Conservation (phyloP, 169 alveolate species). For the Plasmodium cynomolgi region DNA sequence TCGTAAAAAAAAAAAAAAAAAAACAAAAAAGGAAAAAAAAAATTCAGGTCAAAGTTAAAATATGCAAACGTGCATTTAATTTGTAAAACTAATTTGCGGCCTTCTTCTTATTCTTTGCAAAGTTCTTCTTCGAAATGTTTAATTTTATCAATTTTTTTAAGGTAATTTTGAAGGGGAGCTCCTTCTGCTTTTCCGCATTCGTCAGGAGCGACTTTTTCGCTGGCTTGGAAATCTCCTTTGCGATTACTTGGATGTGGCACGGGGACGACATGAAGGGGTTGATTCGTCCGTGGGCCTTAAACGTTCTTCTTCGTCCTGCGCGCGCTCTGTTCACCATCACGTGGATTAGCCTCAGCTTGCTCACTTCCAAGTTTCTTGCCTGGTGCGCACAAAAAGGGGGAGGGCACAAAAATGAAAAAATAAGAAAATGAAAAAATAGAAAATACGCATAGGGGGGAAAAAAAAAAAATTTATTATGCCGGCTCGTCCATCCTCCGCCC, state of each 20-base stretch:
- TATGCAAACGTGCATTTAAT: background rate
- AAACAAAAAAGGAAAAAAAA: background rate
- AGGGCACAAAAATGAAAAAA: background rate
- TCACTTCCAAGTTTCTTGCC: conserved; percentile 94
- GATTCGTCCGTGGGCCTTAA: conserved; percentile 99
- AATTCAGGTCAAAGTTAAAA: background rate
- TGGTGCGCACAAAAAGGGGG: conserved; percentile 3
- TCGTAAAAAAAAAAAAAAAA: background rate
- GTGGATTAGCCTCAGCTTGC: conserved; percentile 92
- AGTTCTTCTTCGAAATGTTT: conserved; percentile 31
- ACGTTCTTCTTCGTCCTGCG: conserved; percentile 98
- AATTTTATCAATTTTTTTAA: conserved; percentile 66
- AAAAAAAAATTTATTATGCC: background rate
- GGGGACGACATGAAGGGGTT: conserved; percentile 93
- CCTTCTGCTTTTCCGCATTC: conserved; percentile 43
- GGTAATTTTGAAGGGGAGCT: conserved; percentile 43
- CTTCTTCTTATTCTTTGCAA: conserved; percentile 9
- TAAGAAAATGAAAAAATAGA: background rate
- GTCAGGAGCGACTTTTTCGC: conserved; percentile 67
- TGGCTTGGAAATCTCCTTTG: conserved; percentile 86
- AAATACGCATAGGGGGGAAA: background rate
- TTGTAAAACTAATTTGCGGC: conserved; percentile 1
- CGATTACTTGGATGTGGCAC: conserved; percentile 92
- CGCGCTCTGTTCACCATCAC: conserved; percentile 96
- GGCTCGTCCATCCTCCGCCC: background rate